Conservation (phyloP, 2,329 filamentous ascomycete species). For the Epichloe sibirici region DNA sequence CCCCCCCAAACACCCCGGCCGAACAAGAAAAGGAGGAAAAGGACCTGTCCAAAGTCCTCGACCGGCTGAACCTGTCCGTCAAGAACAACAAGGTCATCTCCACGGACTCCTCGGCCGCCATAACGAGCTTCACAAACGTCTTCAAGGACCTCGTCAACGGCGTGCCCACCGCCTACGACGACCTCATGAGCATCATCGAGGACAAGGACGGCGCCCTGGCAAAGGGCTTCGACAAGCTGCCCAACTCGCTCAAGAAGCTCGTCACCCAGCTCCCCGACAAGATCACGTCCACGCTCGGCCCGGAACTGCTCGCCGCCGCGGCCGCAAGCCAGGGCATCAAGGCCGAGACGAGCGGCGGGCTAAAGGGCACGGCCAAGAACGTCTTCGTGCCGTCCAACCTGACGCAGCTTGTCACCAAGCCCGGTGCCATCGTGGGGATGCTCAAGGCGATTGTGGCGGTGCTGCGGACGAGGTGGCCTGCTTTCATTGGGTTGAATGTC, state of each 20-base stretch:
- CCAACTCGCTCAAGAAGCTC: slow-evolving; percentile 70
- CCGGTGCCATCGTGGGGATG: slow-evolving; percentile 74
- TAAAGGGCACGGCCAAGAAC: slow-evolving; percentile 52
- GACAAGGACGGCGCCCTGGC: slow-evolving; percentile 49
- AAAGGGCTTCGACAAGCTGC: slow-evolving; percentile 54
- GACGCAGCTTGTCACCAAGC: slow-evolving; percentile 70
- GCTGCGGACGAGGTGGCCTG: slow-evolving; percentile 76
- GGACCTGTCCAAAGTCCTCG: slow-evolving; percentile 69
- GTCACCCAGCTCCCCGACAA: slow-evolving; percentile 77
- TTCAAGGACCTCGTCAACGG: slow-evolving; percentile 89
- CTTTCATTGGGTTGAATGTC: slow-evolving; percentile 82
- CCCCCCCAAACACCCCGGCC: slow-evolving; percentile 25
- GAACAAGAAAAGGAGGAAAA: slow-evolving; percentile 43
- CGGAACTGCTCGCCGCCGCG: slow-evolving; percentile 70
- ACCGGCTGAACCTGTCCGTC: slow-evolving; percentile 71
- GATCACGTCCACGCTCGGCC: slow-evolving; percentile 61
- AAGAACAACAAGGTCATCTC: slow-evolving; percentile 79
- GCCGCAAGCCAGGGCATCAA: slow-evolving; percentile 60
- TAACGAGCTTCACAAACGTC: slow-evolving; percentile 75
- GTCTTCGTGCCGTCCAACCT: slow-evolving; percentile 60
- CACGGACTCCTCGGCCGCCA: slow-evolving; percentile 70
- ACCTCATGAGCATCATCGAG: slow-evolving; percentile 56
- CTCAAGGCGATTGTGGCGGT: slow-evolving; percentile 85
- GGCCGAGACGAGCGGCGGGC: slow-evolving; percentile 40
- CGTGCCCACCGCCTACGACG: slow-evolving; percentile 83